Evolutionary conservation across 441 rosid genomes (phyloP), one percentile per base, ranked within the genome.

Genomic region (Euphorbia corollata): DNA sequence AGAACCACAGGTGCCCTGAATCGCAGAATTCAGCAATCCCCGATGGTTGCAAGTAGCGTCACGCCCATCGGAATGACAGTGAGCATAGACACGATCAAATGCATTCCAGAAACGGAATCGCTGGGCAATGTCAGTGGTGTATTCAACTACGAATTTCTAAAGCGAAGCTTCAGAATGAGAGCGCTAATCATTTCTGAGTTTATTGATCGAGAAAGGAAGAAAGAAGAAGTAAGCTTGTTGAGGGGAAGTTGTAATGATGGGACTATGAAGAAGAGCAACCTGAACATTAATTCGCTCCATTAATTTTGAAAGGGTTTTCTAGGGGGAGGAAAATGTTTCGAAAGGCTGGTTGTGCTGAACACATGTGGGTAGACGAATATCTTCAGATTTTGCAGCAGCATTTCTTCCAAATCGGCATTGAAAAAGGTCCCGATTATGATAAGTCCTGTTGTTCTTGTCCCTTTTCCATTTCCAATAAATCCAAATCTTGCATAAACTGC

Each of bases 271-370:
- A n/a, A 83, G 80, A 36, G 79, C 59, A n/a, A 73, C 45, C 74
- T 83, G 77, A 83, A 83, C 71, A 78, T 74, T 76, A 75, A 81
- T 68, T 82, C 83, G 69, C 84, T 83, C 58, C 75, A 73, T 70
- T 80, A 83, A 66, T 83, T 80, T n/a, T 81, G 13, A 59, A 59
- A 12, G 84, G 84, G 71, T 80, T 72, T 23, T 68, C 63, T 65
- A 45, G 79, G 36, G 83, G 82, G 38, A 80, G 73, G 75, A 83
- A 83, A 23, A 80, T 67, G 27, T 63, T 48, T n/a, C 22, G 72
- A 74, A 34, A 75, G 65, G 45, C 56, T 63, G 22, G 61, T 59
- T 2, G 10, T 54, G 61, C 51, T 36, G 63, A 60, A 60, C 6
- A 66, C 75, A 56, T 73, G 80, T 0, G 81, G 78, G 65, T 80